Evolutionary conservation across 345 rosid species (phyloP), one percentile per base, ranked within the genome.

Genomic region (Psidium friedrichsthalianum): DNA sequence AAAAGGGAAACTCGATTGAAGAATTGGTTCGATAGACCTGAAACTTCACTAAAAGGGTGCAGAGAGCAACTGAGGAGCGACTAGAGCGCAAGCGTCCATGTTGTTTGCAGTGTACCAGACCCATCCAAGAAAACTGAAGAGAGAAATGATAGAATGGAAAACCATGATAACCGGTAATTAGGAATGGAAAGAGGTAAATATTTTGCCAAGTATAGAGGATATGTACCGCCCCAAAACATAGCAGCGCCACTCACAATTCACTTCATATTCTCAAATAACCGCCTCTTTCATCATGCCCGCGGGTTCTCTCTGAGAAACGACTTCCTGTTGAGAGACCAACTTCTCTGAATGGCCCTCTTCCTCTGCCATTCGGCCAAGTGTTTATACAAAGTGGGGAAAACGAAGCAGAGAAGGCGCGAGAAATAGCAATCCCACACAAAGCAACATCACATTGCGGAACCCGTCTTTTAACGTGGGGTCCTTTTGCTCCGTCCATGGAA

Each of bases 401-500:
- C 84, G 84, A 96, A 95, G 88, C 98, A 96, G 15, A 92, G 86
- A 85, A 98, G 90, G 90, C 83, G 94, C 91, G 5, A 93, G 84
- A 74, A 89, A 51, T 80, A 96, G 85, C 93, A 91, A 93, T 69
- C 82, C 96, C 14, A 91, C 74, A 51, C 98, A 98, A 1, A 98
- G 87, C 85, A 96, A 51, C 95, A 98, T 92, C 11, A 98, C 99
- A 51, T 98, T 98, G 83, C 93, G 93, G 87, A 98, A 98, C 80
- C 99, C 99, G 3, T 94, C 93, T 84, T 92, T 86, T 14, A 93
- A 51, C 55, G 83, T 89, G 1, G 98, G 98, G 53, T 93, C 86
- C 40, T 84, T 90, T 85, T 96, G 99, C 82, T 90, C 93, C 0
- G 99, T 98, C 99, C 99, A 98, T 40, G 99, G 99, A 90, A 98